These are phyloP conservation scores for Crithidia bombi DNA, from an alignment of 208 protist species.

Conservation along the genomic window DNA sequence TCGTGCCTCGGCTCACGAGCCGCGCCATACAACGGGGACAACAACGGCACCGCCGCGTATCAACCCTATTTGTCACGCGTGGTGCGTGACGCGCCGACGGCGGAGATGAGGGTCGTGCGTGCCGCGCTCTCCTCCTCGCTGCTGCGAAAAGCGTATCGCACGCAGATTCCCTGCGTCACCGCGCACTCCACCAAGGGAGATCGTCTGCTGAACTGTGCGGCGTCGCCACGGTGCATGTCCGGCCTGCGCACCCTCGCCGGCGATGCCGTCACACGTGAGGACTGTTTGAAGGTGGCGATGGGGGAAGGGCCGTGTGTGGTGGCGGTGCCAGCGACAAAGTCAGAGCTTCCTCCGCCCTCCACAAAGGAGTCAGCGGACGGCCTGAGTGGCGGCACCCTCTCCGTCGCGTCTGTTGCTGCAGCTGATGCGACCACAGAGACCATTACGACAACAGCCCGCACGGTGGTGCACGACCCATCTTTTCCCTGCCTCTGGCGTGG, in stretches of 20 bases:
- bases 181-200: conserved; percentile 26
- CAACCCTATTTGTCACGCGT: conserved; percentile 15
- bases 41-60: not conserved
- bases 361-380: not conserved
- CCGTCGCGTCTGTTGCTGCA: not conserved
- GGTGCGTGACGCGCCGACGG: not conserved
- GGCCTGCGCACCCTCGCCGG: conserved; percentile 48
- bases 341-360: not conserved
- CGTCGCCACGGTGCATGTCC: conserved; percentile 58
- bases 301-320: conserved; percentile 51
- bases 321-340: conserved; percentile 8
- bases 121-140: conserved; percentile 24
- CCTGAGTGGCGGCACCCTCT: not conserved
- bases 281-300: conserved; percentile 41
- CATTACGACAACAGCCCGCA: not conserved
- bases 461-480: conserved; percentile 16
- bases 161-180: conserved; percentile 44
- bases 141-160: conserved; percentile 51
- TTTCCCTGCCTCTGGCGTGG: conserved; percentile 69
- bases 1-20: not conserved
- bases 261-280: conserved; percentile 33
- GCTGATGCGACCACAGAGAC: conserved; percentile 1
- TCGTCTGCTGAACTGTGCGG: conserved; percentile 49
- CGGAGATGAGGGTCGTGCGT: conserved; percentile 15
- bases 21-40: too few relatives aligned